phyloP scores from a whole-genome alignment of 1,284 basidiomycete species.

The Rhodotorula sp. region DNA sequence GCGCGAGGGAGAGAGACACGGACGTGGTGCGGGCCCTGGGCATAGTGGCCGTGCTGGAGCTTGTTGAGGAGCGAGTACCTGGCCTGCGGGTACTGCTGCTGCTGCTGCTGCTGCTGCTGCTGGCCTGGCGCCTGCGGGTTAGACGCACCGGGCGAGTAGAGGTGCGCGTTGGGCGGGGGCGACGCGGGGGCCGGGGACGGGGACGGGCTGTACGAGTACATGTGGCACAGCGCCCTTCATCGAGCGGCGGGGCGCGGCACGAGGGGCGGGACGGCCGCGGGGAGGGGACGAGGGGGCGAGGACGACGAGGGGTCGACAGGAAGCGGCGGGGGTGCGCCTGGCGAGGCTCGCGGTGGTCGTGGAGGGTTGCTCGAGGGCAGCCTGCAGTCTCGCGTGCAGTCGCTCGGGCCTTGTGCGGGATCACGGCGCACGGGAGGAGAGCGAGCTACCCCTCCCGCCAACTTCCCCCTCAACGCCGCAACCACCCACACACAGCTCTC shows the following conservation, averaged over 20 bases:
- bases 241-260: background rate
- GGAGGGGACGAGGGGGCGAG: background rate
- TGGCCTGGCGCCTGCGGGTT: background rate
- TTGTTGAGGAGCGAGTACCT: slow-evolving; percentile 37
- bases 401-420: too few species aligned
- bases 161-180: slow-evolving; percentile 18
- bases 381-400: too few species aligned
- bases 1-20: background rate
- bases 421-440: too few species aligned
- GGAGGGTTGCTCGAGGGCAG: background rate
- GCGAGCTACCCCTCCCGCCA: too few species aligned
- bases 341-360: background rate
- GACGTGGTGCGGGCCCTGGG: slow-evolving; percentile 31
- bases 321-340: background rate
- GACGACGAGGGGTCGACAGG: background rate
- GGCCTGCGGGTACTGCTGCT: slow-evolving; percentile 1
- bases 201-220: slow-evolving; percentile 22
- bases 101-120: slow-evolving; percentile 6
- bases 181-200: slow-evolving; percentile 33
- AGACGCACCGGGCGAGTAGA: slow-evolving; percentile 7
- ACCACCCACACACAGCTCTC: too few species aligned
- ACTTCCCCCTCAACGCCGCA: too few species aligned
- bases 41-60: slow-evolving; percentile 32
- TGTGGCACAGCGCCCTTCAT: background rate
- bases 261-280: background rate